Evolutionary conservation across 345 rosid genomes (phyloP).

Genomic region (Nasturtium officinale): DNA sequence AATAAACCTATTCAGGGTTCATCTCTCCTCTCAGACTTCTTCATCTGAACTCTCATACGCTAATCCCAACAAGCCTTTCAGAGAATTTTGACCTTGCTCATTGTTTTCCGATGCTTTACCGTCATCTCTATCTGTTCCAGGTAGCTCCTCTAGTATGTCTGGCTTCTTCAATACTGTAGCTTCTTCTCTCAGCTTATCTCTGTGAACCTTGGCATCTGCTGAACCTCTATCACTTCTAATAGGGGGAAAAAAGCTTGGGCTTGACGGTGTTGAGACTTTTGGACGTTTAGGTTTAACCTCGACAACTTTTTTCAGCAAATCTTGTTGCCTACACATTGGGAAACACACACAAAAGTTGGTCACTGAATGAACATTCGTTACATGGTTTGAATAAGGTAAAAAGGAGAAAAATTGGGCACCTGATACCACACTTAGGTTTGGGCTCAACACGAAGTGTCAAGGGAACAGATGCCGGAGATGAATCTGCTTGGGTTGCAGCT

Average conservation of each 20-base stretch:
- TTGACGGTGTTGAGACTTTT: slow-evolving; percentile 44
- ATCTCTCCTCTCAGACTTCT: slow-evolving; percentile 45
- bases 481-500: slow-evolving; percentile 93
- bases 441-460: slow-evolving; percentile 94
- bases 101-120: slow-evolving; percentile 26
- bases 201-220: slow-evolving; percentile 32
- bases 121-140: slow-evolving; percentile 15
- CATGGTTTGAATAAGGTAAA: background rate
- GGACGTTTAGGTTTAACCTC: slow-evolving; percentile 83
- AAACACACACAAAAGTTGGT: slow-evolving; percentile 16
- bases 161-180: slow-evolving; percentile 28
- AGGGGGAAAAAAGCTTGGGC: slow-evolving; percentile 37
- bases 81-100: slow-evolving; percentile 48
- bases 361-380: background rate
- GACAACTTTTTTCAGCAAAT: slow-evolving; percentile 79
- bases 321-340: slow-evolving; percentile 68
- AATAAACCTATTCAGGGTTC: background rate
- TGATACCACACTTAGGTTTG: slow-evolving; percentile 91
- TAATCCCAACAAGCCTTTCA: slow-evolving; percentile 73
- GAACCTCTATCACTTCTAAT: slow-evolving; percentile 40
- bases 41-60: slow-evolving; percentile 92
- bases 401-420: slow-evolving; percentile 45
- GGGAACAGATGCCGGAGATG: slow-evolving; percentile 79
- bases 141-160: slow-evolving; percentile 37
- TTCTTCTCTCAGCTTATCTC: slow-evolving; percentile 41